Evolutionary conservation across 208 protist genomes (phyloP).

Genomic region (Leishmania lainsoni): DNA sequence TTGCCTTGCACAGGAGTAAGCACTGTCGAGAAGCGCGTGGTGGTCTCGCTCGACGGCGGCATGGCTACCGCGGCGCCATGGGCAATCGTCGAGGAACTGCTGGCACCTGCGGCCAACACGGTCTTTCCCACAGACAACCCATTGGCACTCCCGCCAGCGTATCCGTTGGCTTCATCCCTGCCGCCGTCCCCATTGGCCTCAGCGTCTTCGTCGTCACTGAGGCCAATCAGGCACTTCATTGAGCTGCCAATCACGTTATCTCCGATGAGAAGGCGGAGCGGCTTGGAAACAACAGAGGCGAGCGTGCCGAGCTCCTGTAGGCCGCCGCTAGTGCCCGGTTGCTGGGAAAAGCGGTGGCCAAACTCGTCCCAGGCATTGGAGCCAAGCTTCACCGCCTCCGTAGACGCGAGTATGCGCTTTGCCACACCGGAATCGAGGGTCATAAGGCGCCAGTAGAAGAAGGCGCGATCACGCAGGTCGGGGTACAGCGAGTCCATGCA

Average conservation of each 20-base stretch:
- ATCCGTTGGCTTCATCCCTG: not conserved
- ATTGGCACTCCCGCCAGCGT: not conserved
- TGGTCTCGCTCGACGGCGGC: conserved; percentile 1
- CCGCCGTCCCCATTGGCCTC: not conserved
- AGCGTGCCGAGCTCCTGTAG: conserved; percentile 44
- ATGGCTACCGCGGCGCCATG: not conserved
- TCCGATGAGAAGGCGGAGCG: conserved; percentile 37
- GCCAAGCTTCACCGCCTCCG: conserved; percentile 18
- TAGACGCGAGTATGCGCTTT: conserved; percentile 70
- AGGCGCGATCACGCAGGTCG: conserved; percentile 98
- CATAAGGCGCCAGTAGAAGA: conserved; percentile 98
- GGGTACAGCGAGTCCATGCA: conserved; percentile 92
- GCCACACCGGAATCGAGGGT: conserved; percentile 92
- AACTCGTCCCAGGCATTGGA: conserved; percentile 14
- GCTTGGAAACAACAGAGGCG: conserved; percentile 36
- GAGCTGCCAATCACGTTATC: conserved; percentile 17
- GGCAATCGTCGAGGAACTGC: not conserved
- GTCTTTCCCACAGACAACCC: not conserved
- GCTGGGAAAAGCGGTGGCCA: not conserved
- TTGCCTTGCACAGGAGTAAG: conserved; percentile 40
- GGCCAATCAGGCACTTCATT: conserved; percentile 14
- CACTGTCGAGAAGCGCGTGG: conserved; percentile 24
- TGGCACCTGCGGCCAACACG: no score
- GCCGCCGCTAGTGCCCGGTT: not conserved
- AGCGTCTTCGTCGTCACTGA: conserved; percentile 12